phyloP scores from a whole-genome alignment of 768 basidiomycete species.

The Mycena venus region DNA sequence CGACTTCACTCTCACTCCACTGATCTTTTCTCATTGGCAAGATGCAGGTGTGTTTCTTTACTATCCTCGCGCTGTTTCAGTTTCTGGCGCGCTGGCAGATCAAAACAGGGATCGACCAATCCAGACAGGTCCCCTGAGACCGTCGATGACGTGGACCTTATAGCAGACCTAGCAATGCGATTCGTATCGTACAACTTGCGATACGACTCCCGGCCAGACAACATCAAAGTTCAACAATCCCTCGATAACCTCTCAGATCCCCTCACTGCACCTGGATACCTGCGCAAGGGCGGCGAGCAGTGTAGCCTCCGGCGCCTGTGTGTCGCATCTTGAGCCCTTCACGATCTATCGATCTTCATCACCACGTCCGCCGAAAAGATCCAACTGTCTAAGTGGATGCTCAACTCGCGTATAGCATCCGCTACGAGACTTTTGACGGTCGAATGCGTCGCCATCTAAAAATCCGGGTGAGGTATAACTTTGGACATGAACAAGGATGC shows the following conservation, averaged over 20 bases:
- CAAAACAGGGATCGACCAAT: neutral
- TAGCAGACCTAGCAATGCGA: slow-evolving; percentile 40
- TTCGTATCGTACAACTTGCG: slow-evolving; percentile 67
- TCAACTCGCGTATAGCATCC: too few relatives aligned
- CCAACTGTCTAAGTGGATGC: too few relatives aligned
- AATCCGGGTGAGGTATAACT: too few relatives aligned
- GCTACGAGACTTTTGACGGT: too few relatives aligned
- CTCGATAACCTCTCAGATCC: slow-evolving; percentile 59
- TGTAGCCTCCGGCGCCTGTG: slow-evolving; percentile 66
- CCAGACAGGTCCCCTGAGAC: neutral
- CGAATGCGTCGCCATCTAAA: too few relatives aligned
- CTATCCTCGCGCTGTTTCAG: neutral
- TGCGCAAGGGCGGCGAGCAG: slow-evolving; percentile 53
- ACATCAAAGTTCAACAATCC: slow-evolving; percentile 61
- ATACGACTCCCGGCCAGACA: slow-evolving; percentile 66
- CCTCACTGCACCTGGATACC: slow-evolving; percentile 48
- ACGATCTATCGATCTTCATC: too few relatives aligned
- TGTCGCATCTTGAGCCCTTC: too few relatives aligned
- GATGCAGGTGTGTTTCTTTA: slow-evolving; percentile 20
- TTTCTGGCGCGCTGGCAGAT: slow-evolving; percentile 11
- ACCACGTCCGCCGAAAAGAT: too few relatives aligned
- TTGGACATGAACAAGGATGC: too few relatives aligned
- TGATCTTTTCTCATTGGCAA: neutral
- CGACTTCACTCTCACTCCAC: neutral
- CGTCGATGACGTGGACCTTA: neutral